Conservation (phyloP, 2,329 filamentous ascomycete species). For the Claviceps digitariae region DNA sequence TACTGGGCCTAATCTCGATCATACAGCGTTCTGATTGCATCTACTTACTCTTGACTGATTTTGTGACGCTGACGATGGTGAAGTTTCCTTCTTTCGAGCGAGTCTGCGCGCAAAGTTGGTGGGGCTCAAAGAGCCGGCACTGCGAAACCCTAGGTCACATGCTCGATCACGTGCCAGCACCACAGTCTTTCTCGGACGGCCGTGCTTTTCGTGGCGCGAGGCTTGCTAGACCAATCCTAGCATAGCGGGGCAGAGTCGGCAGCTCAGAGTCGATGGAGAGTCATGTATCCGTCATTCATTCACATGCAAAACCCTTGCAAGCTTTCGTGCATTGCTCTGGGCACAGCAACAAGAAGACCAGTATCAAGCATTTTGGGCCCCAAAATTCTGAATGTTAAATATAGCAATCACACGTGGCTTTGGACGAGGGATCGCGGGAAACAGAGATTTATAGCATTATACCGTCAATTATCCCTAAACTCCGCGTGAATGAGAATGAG, state of each 20-base stretch:
- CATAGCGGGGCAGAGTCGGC: too few relatives aligned
- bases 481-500: background rate
- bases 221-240: too few relatives aligned
- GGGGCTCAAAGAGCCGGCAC: constrained; percentile 22
- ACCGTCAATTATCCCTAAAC: background rate
- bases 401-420: too few relatives aligned
- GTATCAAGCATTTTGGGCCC: background rate
- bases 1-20: constrained; percentile 10
- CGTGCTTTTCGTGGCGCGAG: too few relatives aligned
- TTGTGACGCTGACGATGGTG: constrained; percentile 32
- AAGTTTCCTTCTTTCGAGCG: constrained; percentile 19
- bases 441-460: background rate
- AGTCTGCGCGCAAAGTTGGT: constrained; percentile 30
- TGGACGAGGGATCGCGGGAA: too few relatives aligned
- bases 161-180: constrained; percentile 16
- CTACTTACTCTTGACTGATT: constrained; percentile 47
- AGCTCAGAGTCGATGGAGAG: too few relatives aligned
- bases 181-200: too few relatives aligned
- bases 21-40: background rate
- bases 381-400: too few relatives aligned
- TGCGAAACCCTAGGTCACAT: constrained; percentile 24
- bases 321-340: background rate
- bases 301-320: background rate
- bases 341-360: background rate
- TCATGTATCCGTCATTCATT: background rate